Conservation (phyloP, 495 filamentous ascomycete species). For the Baudoinia panamericana region DNA sequence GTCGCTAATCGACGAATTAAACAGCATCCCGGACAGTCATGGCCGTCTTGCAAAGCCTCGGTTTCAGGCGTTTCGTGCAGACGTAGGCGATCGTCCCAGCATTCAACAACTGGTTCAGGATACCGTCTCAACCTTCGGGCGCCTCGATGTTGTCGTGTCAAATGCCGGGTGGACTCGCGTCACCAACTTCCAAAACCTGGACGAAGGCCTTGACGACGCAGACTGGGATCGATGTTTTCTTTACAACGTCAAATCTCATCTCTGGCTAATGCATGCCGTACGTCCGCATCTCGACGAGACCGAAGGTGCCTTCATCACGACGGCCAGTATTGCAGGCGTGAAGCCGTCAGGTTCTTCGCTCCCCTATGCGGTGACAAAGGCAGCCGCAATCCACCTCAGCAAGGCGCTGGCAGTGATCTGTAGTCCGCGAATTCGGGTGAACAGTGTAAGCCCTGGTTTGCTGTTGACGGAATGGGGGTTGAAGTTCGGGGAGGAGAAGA, state of each 20-base stretch:
- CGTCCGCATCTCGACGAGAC: constrained; percentile 35
- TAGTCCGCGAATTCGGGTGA: constrained; percentile 41
- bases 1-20: constrained; percentile 34
- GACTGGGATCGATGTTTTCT: constrained; percentile 46
- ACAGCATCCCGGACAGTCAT: constrained; percentile 18
- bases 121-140: constrained; percentile 33
- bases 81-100: constrained; percentile 34
- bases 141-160: constrained; percentile 42
- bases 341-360: constrained; percentile 39
- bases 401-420: constrained; percentile 40
- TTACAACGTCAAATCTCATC: constrained; percentile 46
- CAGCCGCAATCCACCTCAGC: constrained; percentile 43
- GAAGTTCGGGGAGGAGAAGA: constrained; percentile 35
- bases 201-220: constrained; percentile 42
- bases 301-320: constrained; percentile 42
- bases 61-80: constrained; percentile 36
- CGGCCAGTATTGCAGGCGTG: constrained; percentile 41
- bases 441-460: constrained; percentile 40
- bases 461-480: constrained; percentile 39
- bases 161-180: constrained; percentile 46
- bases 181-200: constrained; percentile 37
- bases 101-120: constrained; percentile 35
- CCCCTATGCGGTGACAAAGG: constrained; percentile 31
- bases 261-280: constrained; percentile 42
- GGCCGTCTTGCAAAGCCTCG: constrained; percentile 15